phyloP scores from a whole-genome alignment of 2,329 filamentous ascomycete species.

The Trichoderma simmonsii region DNA sequence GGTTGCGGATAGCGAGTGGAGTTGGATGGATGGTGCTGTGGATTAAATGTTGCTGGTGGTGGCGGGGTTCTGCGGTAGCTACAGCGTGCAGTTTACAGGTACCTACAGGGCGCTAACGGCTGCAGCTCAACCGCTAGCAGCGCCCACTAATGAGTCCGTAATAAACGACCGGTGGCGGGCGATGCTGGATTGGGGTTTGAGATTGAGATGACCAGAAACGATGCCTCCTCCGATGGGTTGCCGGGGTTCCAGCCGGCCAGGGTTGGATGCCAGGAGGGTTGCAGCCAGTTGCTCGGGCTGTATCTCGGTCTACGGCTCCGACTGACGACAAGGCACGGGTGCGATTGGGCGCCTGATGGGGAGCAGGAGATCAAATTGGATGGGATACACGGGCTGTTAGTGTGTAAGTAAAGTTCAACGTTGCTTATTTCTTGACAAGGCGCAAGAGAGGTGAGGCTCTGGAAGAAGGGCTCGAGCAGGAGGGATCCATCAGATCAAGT shows the following conservation, averaged over 20 bases:
- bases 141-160: neutral
- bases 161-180: neutral
- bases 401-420: neutral
- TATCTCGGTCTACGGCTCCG: slow-evolving; percentile 5
- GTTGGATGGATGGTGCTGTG: neutral
- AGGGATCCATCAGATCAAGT: no score
- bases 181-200: neutral
- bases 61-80: slow-evolving; percentile 7
- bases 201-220: neutral
- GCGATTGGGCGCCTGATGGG: neutral
- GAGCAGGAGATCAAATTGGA: neutral
- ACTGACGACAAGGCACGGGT: neutral
- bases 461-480: neutral
- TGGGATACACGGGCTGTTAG: neutral
- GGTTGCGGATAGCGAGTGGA: neutral
- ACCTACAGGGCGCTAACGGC: neutral
- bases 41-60: neutral
- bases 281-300: slow-evolving; percentile 7
- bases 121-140: neutral
- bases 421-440: neutral
- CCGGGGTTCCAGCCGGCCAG: slow-evolving; percentile 11
- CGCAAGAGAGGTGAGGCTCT: neutral
- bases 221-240: neutral
- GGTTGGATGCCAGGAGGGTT: slow-evolving; percentile 1
- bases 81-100: neutral